Evolutionary conservation across 2,329 filamentous ascomycete genomes (phyloP), one percentile per base, ranked within the genome.

Genomic region (Neopestalotiopsis rosae): DNA sequence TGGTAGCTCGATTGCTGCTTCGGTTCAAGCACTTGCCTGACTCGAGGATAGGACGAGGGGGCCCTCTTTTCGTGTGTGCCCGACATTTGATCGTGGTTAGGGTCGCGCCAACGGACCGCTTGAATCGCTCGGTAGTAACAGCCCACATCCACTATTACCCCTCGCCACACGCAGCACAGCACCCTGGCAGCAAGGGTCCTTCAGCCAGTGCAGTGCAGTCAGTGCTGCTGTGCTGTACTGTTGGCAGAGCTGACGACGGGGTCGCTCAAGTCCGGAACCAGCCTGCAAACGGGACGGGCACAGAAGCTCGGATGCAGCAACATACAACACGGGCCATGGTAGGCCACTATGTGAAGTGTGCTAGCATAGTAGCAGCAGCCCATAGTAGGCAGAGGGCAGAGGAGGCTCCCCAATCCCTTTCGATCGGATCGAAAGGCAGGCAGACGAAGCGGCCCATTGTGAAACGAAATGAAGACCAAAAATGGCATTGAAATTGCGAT

Each of bases 151-250:
- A 69, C 70, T 67, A 69, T 58, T 67, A 67, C 68, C 70, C 71
- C 70, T 74, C 70, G 72, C 72, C 70, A 71, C 67, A 68, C 69
- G 65, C 61, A 49, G 24, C 14, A 52, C 61, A 34, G 61, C 56
- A 59, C 30, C 20, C 30, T 69, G 68, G 68, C 24, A 68, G 67
- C 66, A 70, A 68, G 70, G 70, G 70, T 68, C 67, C 67, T 67
- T 66, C 65, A 66, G 42, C 63, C 63, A 64, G 24, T 28, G 61
- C 49, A 56, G 20, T 56, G 49, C 49, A 56, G 17, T 56, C 17
- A 17, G 20, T 24, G 20, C 49, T 24, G 49, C 49, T 6, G 49
- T 24, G 20, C 49, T 38, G 34, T 38, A 7, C 34, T 38, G 34
- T 38, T 38, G 34, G 34, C 59, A 62, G 30, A 32, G 38, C 61